Conservation (phyloP, 768 basidiomycete genomes). For the Trametes elegans region DNA sequence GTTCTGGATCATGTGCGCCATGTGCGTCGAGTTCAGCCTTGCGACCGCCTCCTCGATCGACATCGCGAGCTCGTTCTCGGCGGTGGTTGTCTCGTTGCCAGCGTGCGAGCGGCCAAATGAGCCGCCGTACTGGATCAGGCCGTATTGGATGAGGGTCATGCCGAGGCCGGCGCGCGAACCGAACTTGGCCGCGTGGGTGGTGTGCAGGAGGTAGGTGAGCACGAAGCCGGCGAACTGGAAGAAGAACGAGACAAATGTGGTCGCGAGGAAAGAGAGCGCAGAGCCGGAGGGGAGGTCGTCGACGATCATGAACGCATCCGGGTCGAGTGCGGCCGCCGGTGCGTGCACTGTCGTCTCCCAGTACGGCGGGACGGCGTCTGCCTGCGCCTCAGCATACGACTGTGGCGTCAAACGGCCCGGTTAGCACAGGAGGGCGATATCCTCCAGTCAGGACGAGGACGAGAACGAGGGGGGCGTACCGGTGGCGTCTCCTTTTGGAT, state of each 20-base stretch:
- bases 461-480: constrained; percentile 45
- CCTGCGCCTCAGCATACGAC: constrained; percentile 86
- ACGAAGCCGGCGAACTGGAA: constrained; percentile 96
- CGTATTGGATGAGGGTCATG: constrained; percentile 90
- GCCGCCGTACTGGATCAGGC: constrained; percentile 42
- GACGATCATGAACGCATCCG: constrained; percentile 72
- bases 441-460: background rate
- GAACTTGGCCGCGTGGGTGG: constrained; percentile 89
- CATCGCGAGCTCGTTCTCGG: constrained; percentile 8
- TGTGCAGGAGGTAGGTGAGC: constrained; percentile 90
- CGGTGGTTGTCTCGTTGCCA: constrained; percentile 17
- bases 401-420: constrained; percentile 28
- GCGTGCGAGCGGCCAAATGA: background rate
- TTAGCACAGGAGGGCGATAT: background rate
- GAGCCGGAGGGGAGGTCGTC: constrained; percentile 90
- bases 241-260: constrained; percentile 85
- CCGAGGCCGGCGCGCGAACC: constrained; percentile 96
- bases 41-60: constrained; percentile 13
- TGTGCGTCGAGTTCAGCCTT: constrained; percentile 5
- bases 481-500: constrained; percentile 82
- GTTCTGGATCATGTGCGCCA: constrained; percentile 9
- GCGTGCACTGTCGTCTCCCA: constrained; percentile 96
- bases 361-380: constrained; percentile 90
- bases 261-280: constrained; percentile 67
- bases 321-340: constrained; percentile 48